Evolutionary conservation across 371 early-diverging fungal species (phyloP), one percentile per base, ranked within the genome.

Genomic region (Mucor piriformis): DNA sequence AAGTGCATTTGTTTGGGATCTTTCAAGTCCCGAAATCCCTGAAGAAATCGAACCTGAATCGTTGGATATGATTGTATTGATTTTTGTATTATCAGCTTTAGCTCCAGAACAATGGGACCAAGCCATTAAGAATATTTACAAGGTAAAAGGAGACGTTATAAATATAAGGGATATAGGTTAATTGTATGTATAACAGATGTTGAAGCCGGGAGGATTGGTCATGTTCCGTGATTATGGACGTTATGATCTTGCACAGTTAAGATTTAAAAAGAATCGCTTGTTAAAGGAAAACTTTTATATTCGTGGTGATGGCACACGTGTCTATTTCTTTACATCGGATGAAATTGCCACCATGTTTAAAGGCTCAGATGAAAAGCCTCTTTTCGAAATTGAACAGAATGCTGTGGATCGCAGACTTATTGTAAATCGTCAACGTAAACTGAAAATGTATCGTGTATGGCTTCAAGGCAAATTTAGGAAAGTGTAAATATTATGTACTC

Each of bases 391-490:
- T 23, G 85, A 91, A 60, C 94, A 97, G 63, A 95, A 92, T 64
- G 95, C 88, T 3, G 88, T 94, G 1, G 99, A 99, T 60, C 83
- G 94, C 34, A 76, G 99, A n/a, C 78, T 99, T 57, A 81, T 99
- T 18, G 94, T 99, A 25, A 99, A 99, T 77, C 82, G 99, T 32
- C 79, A 88, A 64, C 77, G 88, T 12, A 89, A 95, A 72, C 75
- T 98, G 32, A 96, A 97, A 73, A 99, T 99, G 99, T 94, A 96
- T 69, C 84, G 99, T 4, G 88, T 92, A 3, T 99, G 98, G 99
- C 70, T 99, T 20, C 99, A 99, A 70, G 93, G 92, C 59, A 97
- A 96, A 76, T 95, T 97, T 72, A 76, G 88, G 56, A 97, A 95
- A 72, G n/a, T 68, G 37, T 63, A 60, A 46, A 54, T 24, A 46